Conservation (phyloP, 75 land plant species). For the Picea glauca region DNA sequence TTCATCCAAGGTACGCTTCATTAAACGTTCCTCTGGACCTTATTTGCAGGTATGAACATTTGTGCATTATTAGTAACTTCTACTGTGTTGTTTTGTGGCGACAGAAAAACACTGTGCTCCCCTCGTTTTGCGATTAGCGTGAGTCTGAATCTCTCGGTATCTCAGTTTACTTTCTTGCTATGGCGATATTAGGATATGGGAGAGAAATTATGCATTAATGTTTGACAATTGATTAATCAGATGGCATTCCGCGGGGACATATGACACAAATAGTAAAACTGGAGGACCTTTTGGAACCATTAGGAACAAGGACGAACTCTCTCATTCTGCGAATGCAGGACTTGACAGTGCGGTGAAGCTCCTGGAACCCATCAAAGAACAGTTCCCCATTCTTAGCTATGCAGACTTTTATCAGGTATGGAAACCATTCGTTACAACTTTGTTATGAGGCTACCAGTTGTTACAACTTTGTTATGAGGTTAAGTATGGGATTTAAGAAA, state of each 20-base stretch:
- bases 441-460: no score
- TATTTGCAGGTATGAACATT: no score
- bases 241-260: constrained; percentile 57
- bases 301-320: constrained; percentile 23
- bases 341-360: constrained; percentile 41
- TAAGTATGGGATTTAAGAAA: no score
- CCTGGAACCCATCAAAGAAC: constrained; percentile 40
- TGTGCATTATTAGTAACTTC: no score
- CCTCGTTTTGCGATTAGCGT: constrained; percentile 41
- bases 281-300: constrained; percentile 56
- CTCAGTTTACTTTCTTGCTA: not conserved
- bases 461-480: not conserved
- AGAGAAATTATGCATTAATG: not conserved
- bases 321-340: constrained; percentile 46
- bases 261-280: constrained; percentile 26
- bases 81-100: not conserved
- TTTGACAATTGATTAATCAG: constrained; percentile 2
- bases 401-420: constrained; percentile 35
- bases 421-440: not conserved
- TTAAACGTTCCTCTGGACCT: not conserved
- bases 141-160: not conserved
- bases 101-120: constrained; percentile 55
- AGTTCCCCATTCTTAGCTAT: constrained; percentile 34
- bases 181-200: not conserved
- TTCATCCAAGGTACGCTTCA: constrained; percentile 36